Conservation (phyloP, 768 basidiomycete species). For the Tylopilus subfusipes region DNA sequence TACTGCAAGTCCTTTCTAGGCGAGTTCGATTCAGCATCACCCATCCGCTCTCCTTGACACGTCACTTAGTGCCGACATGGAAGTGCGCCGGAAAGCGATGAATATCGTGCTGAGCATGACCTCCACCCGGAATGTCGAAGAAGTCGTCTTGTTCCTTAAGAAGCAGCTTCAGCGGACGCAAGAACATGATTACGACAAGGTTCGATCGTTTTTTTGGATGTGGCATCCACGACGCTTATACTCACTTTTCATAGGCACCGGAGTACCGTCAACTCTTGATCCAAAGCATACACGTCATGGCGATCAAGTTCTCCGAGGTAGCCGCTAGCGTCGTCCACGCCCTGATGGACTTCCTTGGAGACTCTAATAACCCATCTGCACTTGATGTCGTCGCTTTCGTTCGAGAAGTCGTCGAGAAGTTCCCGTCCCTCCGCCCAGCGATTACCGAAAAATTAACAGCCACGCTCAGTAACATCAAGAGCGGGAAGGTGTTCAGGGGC, state of each 20-base stretch:
- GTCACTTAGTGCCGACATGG: slow-evolving; percentile 77
- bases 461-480: slow-evolving; percentile 84
- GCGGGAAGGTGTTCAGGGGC: slow-evolving; percentile 95
- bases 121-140: slow-evolving; percentile 91
- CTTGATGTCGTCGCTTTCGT: slow-evolving; percentile 91
- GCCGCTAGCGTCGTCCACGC: slow-evolving; percentile 94
- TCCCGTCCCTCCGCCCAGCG: slow-evolving; percentile 77
- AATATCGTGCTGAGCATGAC: slow-evolving; percentile 90
- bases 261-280: slow-evolving; percentile 97
- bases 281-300: slow-evolving; percentile 94
- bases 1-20: slow-evolving; percentile 88
- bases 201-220: slow-evolving; percentile 21
- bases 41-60: background rate
- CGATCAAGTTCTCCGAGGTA: slow-evolving; percentile 95
- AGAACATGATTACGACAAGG: slow-evolving; percentile 91
- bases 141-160: slow-evolving; percentile 94
- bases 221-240: background rate
- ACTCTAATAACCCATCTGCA: slow-evolving; percentile 92
- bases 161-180: slow-evolving; percentile 95
- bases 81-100: slow-evolving; percentile 91
- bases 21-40: slow-evolving; percentile 21
- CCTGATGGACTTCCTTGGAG: slow-evolving; percentile 90
- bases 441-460: slow-evolving; percentile 83
- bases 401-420: slow-evolving; percentile 94
- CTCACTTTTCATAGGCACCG: slow-evolving; percentile 52